Percentiles rank a stretch among this genome's conserved stretches.
These are phyloP conservation scores for Monosporascus sp. DNA, from an alignment of 2,329 filamentous ascomycete species.

Conservation along the genomic window DNA sequence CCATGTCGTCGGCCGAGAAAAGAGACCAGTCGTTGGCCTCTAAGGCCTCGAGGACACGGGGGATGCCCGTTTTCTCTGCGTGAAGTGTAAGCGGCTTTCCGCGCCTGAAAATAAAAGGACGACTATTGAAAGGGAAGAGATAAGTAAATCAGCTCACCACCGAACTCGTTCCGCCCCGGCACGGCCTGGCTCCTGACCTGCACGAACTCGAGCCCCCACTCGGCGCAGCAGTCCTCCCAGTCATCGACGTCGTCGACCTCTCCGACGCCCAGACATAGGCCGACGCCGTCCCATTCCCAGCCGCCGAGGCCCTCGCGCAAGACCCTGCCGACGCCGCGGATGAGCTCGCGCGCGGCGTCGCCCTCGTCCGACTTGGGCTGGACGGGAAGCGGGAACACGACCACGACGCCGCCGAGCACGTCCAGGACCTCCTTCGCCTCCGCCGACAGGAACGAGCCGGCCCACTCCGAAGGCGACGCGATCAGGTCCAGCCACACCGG, in stretches of 20 bases:
- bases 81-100: neutral
- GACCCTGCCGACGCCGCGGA: conserved; percentile 50
- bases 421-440: conserved; percentile 59
- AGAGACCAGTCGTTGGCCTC: conserved; percentile 61
- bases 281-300: conserved; percentile 60
- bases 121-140: neutral
- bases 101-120: neutral
- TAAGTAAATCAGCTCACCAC: conserved; percentile 38
- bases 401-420: conserved; percentile 56
- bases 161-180: conserved; percentile 50
- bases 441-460: conserved; percentile 50
- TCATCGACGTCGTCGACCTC: conserved; percentile 42
- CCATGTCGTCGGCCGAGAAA: conserved; percentile 23
- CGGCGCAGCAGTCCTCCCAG: conserved; percentile 57
- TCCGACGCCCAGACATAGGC: conserved; percentile 53
- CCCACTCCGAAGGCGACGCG: conserved; percentile 47
- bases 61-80: conserved; percentile 53
- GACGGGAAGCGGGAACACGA: conserved; percentile 43
- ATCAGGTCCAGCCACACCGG: conserved; percentile 66
- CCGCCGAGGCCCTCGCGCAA: conserved; percentile 53
- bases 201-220: conserved; percentile 58
- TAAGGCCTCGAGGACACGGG: conserved; percentile 55
- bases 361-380: conserved; percentile 16
- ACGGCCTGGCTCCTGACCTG: conserved; percentile 39
- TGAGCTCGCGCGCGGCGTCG: conserved; percentile 33